Base-by-base conservation (phyloP, 139 green algal genomes). In the Picochlorum sp. region DNA sequence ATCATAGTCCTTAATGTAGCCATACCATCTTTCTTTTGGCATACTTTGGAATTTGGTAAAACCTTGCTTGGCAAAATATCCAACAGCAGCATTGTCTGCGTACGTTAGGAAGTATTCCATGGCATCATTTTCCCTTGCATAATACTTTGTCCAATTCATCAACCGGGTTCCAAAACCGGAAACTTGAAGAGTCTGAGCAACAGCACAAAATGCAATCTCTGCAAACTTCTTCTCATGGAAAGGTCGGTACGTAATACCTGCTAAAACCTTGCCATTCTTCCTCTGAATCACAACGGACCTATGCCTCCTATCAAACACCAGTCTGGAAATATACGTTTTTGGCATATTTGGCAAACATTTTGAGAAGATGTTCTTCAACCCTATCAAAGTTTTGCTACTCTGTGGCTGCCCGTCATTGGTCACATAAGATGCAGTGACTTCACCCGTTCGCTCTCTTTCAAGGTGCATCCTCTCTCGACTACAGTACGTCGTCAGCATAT, bases 1-100 rank as follows among this genome's bases (percentile, higher is more conserved):
- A 50, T 99, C 93, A 65, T 99, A 99, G 74, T 99, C 93, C 75
- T 98, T 98, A 76, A 98, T 98, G 77, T 82, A 98, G 11, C 92
- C 92, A 37, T 75, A 51, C 89, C 90, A 96, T 69, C 82, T 73
- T 44, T 38, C 3, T 52, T 15, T n/a, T 52, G 56, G 13, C 62
- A 96, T 56, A 0, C 77, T 88, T 60, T 97, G 82, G 30, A 86
- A 79, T 44, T 87, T 90, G 1, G 91, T 96, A 79, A 97, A 98
- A 16, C 81, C 85, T 71, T 99, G 93, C 80, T 99, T 99, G 30
- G 66, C 50, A 58, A 99, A 99, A 82, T 98, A 99, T 0, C 94
- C 94, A 14, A 98, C 90, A 1, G 93, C 93, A 67, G 94, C 95
- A 83, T 99, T 99, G 83, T 99, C 93, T 3, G 93, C 93, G 62